phyloP scores from a whole-genome alignment of 2,329 filamentous ascomycete genomes.

The Talaromyces sp. region DNA sequence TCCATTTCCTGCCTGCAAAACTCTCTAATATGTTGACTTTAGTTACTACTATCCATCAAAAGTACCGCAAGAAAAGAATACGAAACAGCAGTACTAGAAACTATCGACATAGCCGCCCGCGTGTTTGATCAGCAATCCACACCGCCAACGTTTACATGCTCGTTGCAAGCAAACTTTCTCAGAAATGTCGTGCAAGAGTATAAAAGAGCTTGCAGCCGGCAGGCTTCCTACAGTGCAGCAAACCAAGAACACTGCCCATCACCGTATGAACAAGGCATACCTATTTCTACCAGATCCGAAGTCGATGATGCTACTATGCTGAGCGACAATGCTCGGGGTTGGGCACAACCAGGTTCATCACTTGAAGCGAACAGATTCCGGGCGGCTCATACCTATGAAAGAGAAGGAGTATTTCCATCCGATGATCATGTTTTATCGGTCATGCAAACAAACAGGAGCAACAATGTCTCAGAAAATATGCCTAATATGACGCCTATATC shows the following conservation, averaged over 20 bases:
- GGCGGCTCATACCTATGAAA: not conserved
- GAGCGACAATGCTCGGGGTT: not conserved
- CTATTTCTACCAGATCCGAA: not conserved
- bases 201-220: not conserved
- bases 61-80: not conserved
- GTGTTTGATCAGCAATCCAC: not conserved
- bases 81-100: not conserved
- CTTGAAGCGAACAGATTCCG: not conserved
- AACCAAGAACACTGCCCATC: not conserved
- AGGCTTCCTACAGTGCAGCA: not conserved
- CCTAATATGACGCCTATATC: not conserved
- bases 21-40: not conserved
- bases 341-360: not conserved
- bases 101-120: not conserved
- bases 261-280: not conserved
- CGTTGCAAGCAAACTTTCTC: not conserved
- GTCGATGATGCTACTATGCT: not conserved
- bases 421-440: not conserved
- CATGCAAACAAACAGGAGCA: not conserved
- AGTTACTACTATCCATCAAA: not conserved
- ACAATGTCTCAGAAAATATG: not conserved
- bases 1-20: not conserved
- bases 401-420: not conserved
- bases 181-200: not conserved
- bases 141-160: not conserved